Percentiles rank a stretch among this genome's conserved stretches.
These are phyloP conservation scores for Solanum habrochaites DNA, from an alignment of 257 asterid species.

Conservation along the genomic window DNA sequence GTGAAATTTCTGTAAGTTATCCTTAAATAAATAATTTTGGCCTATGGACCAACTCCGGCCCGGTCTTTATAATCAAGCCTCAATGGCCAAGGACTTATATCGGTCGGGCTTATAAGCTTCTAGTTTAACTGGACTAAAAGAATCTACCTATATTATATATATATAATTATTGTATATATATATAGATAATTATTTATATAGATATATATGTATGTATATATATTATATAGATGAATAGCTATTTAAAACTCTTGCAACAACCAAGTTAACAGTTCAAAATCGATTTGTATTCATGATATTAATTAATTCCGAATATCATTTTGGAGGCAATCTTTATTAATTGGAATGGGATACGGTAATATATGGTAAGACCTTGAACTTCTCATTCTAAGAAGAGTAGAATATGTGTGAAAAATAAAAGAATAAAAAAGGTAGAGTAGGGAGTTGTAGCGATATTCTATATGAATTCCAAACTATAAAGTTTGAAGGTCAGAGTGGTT, in stretches of 20 bases:
- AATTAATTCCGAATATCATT: not conserved
- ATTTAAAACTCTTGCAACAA: not conserved
- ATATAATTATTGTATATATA: no score
- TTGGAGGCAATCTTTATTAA: not conserved
- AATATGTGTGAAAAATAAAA: not conserved
- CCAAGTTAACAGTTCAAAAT: not conserved
- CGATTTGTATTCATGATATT: not conserved
- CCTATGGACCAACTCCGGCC: not conserved
- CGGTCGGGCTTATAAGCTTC: no score
- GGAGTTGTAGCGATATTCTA: not conserved
- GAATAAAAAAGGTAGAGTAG: not conserved
- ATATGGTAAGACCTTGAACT: not conserved
- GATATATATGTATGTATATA: not conserved
- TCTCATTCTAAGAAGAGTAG: not conserved
- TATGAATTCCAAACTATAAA: not conserved
- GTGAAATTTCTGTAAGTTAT: not conserved
- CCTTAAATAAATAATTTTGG: not conserved
- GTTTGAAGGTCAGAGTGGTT: not conserved
- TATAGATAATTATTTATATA: no score
- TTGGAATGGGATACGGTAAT: not conserved
- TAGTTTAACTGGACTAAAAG: no score
- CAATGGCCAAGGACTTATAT: not conserved
- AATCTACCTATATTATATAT: not conserved
- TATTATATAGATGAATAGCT: not conserved
- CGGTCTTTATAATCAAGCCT: not conserved